These are phyloP conservation scores for Plasmodium vivax DNA, from an alignment of 169 alveolate species.

Conservation along the genomic window DNA sequence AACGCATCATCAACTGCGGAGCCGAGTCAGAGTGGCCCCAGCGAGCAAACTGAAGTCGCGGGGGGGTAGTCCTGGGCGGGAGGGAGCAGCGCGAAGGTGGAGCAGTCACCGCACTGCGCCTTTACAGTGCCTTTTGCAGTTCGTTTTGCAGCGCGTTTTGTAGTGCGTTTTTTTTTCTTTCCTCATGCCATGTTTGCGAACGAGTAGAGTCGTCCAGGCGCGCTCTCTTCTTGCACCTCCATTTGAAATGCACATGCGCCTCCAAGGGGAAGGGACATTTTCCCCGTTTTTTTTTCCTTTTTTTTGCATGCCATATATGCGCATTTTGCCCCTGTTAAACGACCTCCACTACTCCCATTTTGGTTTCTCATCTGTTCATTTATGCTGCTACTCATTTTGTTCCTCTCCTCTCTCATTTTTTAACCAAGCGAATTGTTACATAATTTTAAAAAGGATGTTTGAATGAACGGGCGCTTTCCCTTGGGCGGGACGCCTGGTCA, in stretches of 20 bases:
- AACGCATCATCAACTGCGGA: conserved; percentile 10
- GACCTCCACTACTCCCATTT: neutral
- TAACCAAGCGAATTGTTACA: neutral
- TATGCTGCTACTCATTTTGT: neutral
- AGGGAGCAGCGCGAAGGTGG: neutral
- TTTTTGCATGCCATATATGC: neutral
- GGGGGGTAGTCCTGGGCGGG: neutral
- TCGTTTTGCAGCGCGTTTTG: neutral
- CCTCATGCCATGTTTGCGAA: neutral
- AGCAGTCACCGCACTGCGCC: neutral
- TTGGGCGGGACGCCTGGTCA: neutral
- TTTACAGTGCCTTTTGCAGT: neutral
- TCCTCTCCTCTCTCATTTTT: neutral
- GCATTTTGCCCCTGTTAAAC: neutral
- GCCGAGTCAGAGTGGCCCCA: neutral
- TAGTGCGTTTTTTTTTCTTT: neutral
- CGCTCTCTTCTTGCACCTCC: neutral
- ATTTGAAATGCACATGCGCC: neutral
- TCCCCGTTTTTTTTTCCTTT: neutral
- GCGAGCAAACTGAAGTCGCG: neutral
- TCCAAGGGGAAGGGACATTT: neutral
- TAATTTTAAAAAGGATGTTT: neutral
- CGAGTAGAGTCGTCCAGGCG: neutral
- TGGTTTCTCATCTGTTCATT: neutral
- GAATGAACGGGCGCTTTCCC: neutral